Conservation (phyloP, 2,329 filamentous ascomycete genomes). For the Teratosphaeria pseudoeucalypti region DNA sequence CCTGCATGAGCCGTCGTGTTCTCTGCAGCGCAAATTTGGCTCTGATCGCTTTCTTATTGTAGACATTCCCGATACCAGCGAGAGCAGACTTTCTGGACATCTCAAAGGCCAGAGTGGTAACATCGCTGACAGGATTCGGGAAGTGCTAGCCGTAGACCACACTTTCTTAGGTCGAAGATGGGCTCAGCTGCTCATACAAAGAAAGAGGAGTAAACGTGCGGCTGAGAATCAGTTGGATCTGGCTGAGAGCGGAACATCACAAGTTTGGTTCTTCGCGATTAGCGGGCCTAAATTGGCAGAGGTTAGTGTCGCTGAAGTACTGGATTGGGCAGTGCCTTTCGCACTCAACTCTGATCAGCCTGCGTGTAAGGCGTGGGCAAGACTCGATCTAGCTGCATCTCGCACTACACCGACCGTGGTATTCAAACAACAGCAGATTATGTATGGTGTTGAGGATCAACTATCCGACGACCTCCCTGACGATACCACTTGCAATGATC, state of each 20-base stretch:
- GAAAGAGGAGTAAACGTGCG: slow-evolving; percentile 18
- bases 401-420: slow-evolving; percentile 27
- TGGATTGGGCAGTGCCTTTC: slow-evolving; percentile 33
- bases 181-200: slow-evolving; percentile 30
- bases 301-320: slow-evolving; percentile 19
- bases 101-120: slow-evolving; percentile 10
- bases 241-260: slow-evolving; percentile 4
- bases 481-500: slow-evolving; percentile 28
- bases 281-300: slow-evolving; percentile 9
- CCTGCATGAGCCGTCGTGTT: slow-evolving; percentile 13
- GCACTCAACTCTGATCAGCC: slow-evolving; percentile 24
- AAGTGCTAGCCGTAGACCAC: slow-evolving; percentile 29
- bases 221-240: background rate
- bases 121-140: slow-evolving; percentile 14
- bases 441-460: slow-evolving; percentile 8
- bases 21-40: slow-evolving; percentile 21
- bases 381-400: slow-evolving; percentile 34
- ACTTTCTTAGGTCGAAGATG: slow-evolving; percentile 32
- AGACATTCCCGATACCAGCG: slow-evolving; percentile 22
- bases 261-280: slow-evolving; percentile 17
- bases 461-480: slow-evolving; percentile 20
- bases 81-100: slow-evolving; percentile 5
- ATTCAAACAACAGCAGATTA: slow-evolving; percentile 30
- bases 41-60: slow-evolving; percentile 34
- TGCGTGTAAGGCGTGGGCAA: slow-evolving; percentile 33